These are phyloP conservation scores for Trifolium dubium DNA, from an alignment of 306 rosid genomes.

Conservation along the genomic window DNA sequence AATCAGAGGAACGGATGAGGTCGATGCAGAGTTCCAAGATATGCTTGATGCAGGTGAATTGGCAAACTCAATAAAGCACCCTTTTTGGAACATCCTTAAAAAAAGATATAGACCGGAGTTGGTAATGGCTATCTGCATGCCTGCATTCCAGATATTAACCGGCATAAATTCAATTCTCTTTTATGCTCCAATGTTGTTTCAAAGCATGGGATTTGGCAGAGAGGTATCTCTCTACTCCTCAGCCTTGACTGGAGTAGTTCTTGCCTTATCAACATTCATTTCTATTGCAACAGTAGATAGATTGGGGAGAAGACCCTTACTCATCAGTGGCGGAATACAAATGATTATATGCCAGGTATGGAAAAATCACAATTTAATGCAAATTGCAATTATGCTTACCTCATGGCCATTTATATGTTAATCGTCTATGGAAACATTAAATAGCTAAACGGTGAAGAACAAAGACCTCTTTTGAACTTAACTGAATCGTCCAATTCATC, in stretches of 20 bases:
- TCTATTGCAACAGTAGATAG: constrained; percentile 82
- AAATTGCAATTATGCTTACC: constrained; percentile 11
- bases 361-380: not conserved
- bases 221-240: constrained; percentile 78
- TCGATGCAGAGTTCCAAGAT: constrained; percentile 82
- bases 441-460: too few relatives aligned
- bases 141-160: constrained; percentile 81
- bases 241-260: constrained; percentile 90
- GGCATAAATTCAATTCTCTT: constrained; percentile 86
- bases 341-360: constrained; percentile 88
- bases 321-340: constrained; percentile 81
- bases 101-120: constrained; percentile 72
- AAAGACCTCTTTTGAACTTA: too few relatives aligned
- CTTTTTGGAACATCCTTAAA: constrained; percentile 71
- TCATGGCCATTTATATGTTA: too few relatives aligned
- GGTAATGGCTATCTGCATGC: constrained; percentile 86
- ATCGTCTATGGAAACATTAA: too few relatives aligned
- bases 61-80: constrained; percentile 67
- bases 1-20: constrained; percentile 71
- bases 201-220: constrained; percentile 82
- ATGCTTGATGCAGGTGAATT: constrained; percentile 79
- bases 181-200: constrained; percentile 85
- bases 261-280: constrained; percentile 67
- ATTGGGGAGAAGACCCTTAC: constrained; percentile 71
- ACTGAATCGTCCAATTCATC: too few relatives aligned